phyloP scores from a whole-genome alignment of 2,329 filamentous ascomycete species.

The Alternaria alternata region DNA sequence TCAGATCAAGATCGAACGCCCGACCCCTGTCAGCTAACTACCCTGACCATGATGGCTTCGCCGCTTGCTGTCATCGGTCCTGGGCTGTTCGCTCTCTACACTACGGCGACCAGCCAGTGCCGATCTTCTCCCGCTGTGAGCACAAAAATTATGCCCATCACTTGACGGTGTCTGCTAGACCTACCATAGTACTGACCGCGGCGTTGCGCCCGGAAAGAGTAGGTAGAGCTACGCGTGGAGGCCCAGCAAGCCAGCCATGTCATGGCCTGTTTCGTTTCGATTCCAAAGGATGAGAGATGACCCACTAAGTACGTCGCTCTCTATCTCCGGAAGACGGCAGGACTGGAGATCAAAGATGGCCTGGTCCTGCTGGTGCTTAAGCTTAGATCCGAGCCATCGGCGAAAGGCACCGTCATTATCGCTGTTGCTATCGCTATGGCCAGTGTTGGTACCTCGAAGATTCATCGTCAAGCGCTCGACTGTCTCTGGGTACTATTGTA shows the following conservation, averaged over 20 bases:
- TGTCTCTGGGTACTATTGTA: conserved; percentile 31
- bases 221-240: conserved; percentile 10
- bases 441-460: conserved; percentile 16
- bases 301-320: conserved; percentile 10
- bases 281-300: conserved; percentile 2
- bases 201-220: conserved; percentile 27
- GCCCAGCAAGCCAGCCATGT: conserved; percentile 14
- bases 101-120: conserved; percentile 17
- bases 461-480: conserved; percentile 22
- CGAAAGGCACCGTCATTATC: conserved; percentile 23
- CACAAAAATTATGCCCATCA: conserved; percentile 23
- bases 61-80: conserved; percentile 25
- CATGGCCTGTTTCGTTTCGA: conserved; percentile 8
- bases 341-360: conserved; percentile 14
- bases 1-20: conserved; percentile 35
- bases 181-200: conserved; percentile 21
- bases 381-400: conserved; percentile 49
- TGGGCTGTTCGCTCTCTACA: conserved; percentile 8
- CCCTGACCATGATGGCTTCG: conserved; percentile 13
- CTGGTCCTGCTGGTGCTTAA: conserved; percentile 1
- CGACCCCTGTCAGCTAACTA: conserved; percentile 8
- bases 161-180: conserved; percentile 7
- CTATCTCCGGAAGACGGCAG: conserved; percentile 11
- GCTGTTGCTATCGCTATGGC: conserved; percentile 19
- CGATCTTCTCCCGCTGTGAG: conserved; percentile 23